phyloP scores from a whole-genome alignment of 73 alveolate species.

The Durusdinium trenchii region DNA sequence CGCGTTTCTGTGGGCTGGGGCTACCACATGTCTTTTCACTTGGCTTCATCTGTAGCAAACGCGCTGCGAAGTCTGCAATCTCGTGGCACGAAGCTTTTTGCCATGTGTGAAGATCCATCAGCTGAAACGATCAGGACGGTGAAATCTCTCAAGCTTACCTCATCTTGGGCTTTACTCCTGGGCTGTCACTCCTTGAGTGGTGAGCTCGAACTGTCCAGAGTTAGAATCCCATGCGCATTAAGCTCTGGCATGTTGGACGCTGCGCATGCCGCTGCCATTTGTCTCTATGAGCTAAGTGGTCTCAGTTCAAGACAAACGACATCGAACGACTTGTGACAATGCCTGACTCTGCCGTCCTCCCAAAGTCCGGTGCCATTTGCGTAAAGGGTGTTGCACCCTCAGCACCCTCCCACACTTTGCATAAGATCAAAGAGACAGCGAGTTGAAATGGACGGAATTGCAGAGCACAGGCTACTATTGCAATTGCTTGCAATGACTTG shows the following conservation, averaged over 20 bases:
- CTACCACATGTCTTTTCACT: slow-evolving; percentile 65
- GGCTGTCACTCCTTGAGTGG: not conserved
- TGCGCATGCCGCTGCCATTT: slow-evolving; percentile 88
- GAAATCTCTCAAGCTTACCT: not conserved
- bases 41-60: not conserved
- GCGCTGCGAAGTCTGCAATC: not conserved
- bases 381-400: no score
- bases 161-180: slow-evolving; percentile 19
- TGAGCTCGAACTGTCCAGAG: not conserved
- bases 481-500: no score
- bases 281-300: slow-evolving; percentile 74
- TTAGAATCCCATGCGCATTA: slow-evolving; percentile 28
- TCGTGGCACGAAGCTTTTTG: not conserved
- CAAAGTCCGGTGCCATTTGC: no score
- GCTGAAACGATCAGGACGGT: not conserved
- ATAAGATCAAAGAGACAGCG: no score
- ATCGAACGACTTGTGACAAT: no score
- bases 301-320: not conserved
- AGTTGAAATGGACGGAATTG: no score
- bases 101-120: not conserved
- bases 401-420: no score
- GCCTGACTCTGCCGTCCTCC: no score
- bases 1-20: slow-evolving; percentile 94
- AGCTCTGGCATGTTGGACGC: slow-evolving; percentile 41
- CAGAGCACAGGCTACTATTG: no score